Conservation (phyloP, 2,329 filamentous ascomycete genomes). For the Magnaporthiopsis poae region DNA sequence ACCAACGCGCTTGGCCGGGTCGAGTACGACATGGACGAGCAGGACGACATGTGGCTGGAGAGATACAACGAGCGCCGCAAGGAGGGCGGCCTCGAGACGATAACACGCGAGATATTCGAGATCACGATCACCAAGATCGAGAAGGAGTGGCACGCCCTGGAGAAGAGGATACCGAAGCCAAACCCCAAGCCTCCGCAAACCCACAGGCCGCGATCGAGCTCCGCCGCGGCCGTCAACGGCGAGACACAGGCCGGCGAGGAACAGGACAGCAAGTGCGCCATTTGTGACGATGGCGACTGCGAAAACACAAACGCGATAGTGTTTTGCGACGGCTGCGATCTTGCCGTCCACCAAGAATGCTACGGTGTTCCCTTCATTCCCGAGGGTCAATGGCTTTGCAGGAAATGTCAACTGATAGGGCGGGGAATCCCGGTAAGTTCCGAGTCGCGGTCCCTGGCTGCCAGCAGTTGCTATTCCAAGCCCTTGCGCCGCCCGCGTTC, state of each 20-base stretch:
- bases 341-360: slow-evolving; percentile 96
- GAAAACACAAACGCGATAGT: slow-evolving; percentile 99
- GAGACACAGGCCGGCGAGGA: slow-evolving; percentile 82
- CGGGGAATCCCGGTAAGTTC: slow-evolving; percentile 68
- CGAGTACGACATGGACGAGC: slow-evolving; percentile 99
- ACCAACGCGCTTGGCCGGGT: slow-evolving; percentile 61
- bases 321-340: slow-evolving; percentile 94
- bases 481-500: neutral
- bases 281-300: slow-evolving; percentile 98
- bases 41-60: slow-evolving; percentile 93
- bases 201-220: slow-evolving; percentile 83
- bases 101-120: slow-evolving; percentile 90
- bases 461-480: neutral
- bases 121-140: slow-evolving; percentile 98
- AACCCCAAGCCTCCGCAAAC: slow-evolving; percentile 94
- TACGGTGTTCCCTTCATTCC: slow-evolving; percentile 98
- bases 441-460: neutral
- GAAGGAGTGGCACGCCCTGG: slow-evolving; percentile 93
- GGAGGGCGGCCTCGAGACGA: slow-evolving; percentile 63
- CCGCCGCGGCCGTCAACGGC: slow-evolving; percentile 88
- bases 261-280: slow-evolving; percentile 92
- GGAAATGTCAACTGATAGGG: slow-evolving; percentile 91
- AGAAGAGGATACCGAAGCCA: slow-evolving; percentile 92
- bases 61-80: slow-evolving; percentile 70
- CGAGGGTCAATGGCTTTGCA: slow-evolving; percentile 94